phyloP scores from a whole-genome alignment of 2,329 filamentous ascomycete species.

The Microsporum canis region DNA sequence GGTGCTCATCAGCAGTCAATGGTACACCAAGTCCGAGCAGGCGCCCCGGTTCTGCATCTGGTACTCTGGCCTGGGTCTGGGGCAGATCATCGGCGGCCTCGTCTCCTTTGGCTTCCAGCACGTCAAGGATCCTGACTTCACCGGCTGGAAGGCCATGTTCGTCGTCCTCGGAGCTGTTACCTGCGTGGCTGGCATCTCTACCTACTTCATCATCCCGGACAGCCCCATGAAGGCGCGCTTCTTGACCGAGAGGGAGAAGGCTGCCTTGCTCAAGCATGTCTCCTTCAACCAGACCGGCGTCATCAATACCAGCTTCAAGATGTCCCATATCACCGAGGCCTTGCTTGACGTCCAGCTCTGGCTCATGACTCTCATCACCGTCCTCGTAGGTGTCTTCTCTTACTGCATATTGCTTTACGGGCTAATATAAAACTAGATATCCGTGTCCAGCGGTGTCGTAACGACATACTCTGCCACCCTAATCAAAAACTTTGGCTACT shows the following conservation, averaged over 20 bases:
- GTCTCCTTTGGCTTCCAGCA: slow-evolving; percentile 20
- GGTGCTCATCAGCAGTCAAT: slow-evolving; percentile 24
- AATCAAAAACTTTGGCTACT: slow-evolving; percentile 34
- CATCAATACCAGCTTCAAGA: slow-evolving; percentile 14
- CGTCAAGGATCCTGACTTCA: slow-evolving; percentile 18
- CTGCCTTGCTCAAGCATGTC: slow-evolving; percentile 12
- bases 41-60: slow-evolving; percentile 46
- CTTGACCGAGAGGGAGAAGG: slow-evolving; percentile 14
- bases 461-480: slow-evolving; percentile 37
- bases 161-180: slow-evolving; percentile 7
- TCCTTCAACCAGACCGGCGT: slow-evolving; percentile 15
- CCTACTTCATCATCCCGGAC: slow-evolving; percentile 6
- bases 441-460: slow-evolving; percentile 36
- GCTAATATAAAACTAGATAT: slow-evolving; percentile 24
- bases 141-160: slow-evolving; percentile 12
- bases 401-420: slow-evolving; percentile 15
- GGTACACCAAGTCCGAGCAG: slow-evolving; percentile 39
- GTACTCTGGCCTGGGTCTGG: slow-evolving; percentile 46
- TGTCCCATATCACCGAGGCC: slow-evolving; percentile 13
- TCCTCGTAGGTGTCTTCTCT: slow-evolving; percentile 13
- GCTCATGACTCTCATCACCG: slow-evolving; percentile 19
- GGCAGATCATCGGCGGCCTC: slow-evolving; percentile 23
- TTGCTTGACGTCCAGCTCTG: slow-evolving; percentile 18
- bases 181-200: slow-evolving; percentile 5
- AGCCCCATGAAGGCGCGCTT: slow-evolving; percentile 10